phyloP scores from a whole-genome alignment of 2,329 filamentous ascomycete species.

The Helminthosporium solani region DNA sequence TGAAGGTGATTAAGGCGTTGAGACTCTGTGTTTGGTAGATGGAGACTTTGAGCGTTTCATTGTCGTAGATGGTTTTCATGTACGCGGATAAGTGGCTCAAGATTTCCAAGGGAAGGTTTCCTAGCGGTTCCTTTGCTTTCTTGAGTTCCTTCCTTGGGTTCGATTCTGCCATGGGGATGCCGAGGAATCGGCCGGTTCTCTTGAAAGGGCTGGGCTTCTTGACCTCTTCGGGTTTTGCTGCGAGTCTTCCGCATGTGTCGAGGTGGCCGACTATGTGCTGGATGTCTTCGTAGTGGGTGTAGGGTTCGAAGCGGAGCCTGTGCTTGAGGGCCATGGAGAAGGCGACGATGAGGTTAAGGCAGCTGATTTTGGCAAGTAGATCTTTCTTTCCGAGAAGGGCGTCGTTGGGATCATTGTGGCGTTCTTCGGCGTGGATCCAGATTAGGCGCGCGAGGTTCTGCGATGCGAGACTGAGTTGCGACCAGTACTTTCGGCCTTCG shows the following conservation, averaged over 20 bases:
- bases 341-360: conserved; percentile 73
- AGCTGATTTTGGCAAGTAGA: conserved; percentile 63
- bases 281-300: conserved; percentile 72
- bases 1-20: conserved; percentile 62
- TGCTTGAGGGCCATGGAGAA: conserved; percentile 79
- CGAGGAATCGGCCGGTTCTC: conserved; percentile 67
- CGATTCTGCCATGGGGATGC: conserved; percentile 70
- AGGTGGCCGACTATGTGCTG: conserved; percentile 68
- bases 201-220: conserved; percentile 50
- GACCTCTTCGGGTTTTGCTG: conserved; percentile 34
- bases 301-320: conserved; percentile 80
- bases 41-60: conserved; percentile 56
- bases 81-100: conserved; percentile 69
- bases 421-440: conserved; percentile 74
- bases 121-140: conserved; percentile 66
- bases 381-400: conserved; percentile 60
- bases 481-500: conserved; percentile 66
- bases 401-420: conserved; percentile 50
- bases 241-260: conserved; percentile 68
- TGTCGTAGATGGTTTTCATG: conserved; percentile 60
- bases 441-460: conserved; percentile 70
- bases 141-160: conserved; percentile 79
- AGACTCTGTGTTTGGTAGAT: conserved; percentile 62
- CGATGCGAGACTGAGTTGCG: conserved; percentile 53
- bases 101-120: conserved; percentile 79